Evolutionary conservation across 2,329 filamentous ascomycete species (phyloP).

Genomic region (Fusarium oligoseptatum): DNA sequence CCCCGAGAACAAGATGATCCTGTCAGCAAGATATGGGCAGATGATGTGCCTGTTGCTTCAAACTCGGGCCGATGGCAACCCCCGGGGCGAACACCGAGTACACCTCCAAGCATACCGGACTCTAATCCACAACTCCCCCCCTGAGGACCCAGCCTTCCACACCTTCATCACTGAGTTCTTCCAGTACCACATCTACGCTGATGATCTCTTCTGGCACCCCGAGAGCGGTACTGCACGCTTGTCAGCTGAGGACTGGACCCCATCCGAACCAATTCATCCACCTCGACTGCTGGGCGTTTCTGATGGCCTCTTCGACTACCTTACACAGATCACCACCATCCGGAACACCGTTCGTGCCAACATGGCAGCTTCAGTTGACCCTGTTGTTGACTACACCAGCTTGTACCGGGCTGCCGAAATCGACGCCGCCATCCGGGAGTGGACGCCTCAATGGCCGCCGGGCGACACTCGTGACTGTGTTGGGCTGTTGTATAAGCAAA

Average conservation of each 20-base stretch:
- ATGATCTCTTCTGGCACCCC: conserved; percentile 69
- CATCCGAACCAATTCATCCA: conserved; percentile 57
- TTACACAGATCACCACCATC: conserved; percentile 83
- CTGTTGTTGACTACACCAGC: conserved; percentile 79
- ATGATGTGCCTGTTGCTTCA: conserved; percentile 73
- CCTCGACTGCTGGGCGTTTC: conserved; percentile 81
- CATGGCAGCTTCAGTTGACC: conserved; percentile 72
- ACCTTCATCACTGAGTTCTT: conserved; percentile 82
- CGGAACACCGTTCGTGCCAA: conserved; percentile 80
- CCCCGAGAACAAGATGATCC: conserved; percentile 59
- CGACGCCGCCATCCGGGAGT: conserved; percentile 79
- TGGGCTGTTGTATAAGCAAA: conserved; percentile 72
- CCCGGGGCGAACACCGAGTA: conserved; percentile 78
- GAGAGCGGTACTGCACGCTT: conserved; percentile 54
- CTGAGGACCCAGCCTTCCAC: conserved; percentile 74
- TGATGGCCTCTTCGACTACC: conserved; percentile 83
- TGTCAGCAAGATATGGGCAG: conserved; percentile 71
- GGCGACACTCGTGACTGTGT: conserved; percentile 70
- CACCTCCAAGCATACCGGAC: conserved; percentile 83
- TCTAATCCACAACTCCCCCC: conserved; percentile 73
- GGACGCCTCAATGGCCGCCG: conserved; percentile 74
- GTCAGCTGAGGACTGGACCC: conserved; percentile 60
- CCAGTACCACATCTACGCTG: conserved; percentile 82
- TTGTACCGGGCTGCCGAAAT: conserved; percentile 81
- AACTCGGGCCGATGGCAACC: conserved; percentile 68